A percentile compares a stretch with the other conserved stretches of the same genome.
phyloP scores from a whole-genome alignment of 192 early-diverging fungal species.

The Thamnidium elegans region DNA sequence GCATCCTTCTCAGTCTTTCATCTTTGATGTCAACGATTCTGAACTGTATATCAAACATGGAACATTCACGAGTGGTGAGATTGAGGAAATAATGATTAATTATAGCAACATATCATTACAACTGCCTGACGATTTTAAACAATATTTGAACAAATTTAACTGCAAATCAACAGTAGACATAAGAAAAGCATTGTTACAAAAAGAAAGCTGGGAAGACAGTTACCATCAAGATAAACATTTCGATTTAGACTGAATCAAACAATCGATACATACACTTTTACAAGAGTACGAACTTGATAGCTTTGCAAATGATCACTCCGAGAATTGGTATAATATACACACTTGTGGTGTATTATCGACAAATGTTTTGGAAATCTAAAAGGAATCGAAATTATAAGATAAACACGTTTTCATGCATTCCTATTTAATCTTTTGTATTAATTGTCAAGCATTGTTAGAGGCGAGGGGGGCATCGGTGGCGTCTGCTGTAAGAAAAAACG shows the following conservation, averaged over 20 bases:
- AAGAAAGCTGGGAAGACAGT: constrained; percentile 4
- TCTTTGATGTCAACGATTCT: constrained; percentile 17
- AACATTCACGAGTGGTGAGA: constrained; percentile 15
- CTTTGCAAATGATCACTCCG: constrained; percentile 13
- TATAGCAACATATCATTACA: no score
- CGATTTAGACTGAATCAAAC: constrained; percentile 13
- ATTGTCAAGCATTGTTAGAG: constrained; percentile 10
- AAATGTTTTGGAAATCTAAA: constrained; percentile 11
- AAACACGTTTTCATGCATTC: constrained; percentile 11
- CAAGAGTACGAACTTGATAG: constrained; percentile 16
- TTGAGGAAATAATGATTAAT: constrained; percentile 3
- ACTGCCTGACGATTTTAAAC: constrained; percentile 12
- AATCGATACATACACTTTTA: constrained; percentile 3
- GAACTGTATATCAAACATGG: constrained; percentile 19
- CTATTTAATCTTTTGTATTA: constrained; percentile 13
- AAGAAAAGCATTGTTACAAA: constrained; percentile 12
- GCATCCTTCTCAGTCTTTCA: constrained; percentile 14
- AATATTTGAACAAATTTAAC: constrained; percentile 14
- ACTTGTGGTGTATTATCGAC: constrained; percentile 13
- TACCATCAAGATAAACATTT: constrained; percentile 7
- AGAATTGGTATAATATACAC: constrained; percentile 15
- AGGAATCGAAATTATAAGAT: constrained; percentile 7
- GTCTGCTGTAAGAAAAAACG: constrained; percentile 14
- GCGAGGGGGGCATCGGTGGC: constrained; percentile 3
- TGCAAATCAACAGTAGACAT: constrained; percentile 14